phyloP scores from a whole-genome alignment of 2,329 filamentous ascomycete genomes.

The Phaeosphaeriaceae sp. region DNA sequence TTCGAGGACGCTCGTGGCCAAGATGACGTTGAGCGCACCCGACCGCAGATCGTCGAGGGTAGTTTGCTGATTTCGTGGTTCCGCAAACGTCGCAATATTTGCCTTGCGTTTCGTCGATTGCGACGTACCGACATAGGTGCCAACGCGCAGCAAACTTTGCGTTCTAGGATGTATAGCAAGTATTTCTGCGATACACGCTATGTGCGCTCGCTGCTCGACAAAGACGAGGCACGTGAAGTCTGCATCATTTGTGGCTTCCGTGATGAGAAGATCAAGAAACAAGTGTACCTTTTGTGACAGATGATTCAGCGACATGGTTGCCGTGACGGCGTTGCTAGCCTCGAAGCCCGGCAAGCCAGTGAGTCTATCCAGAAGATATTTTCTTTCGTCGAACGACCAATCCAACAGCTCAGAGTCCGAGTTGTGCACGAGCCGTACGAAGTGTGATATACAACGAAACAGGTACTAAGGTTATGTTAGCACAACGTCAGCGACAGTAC shows the following conservation, averaged over 20 bases:
- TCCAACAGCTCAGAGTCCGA: conserved; percentile 39
- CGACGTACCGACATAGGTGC: conserved; percentile 64
- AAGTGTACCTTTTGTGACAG: conserved; percentile 47
- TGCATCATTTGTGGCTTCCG: conserved; percentile 33
- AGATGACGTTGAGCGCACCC: conserved; percentile 64
- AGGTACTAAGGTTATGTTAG: conserved; percentile 38
- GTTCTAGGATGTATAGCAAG: conserved; percentile 42
- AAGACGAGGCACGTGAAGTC: conserved; percentile 56
- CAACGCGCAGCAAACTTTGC: conserved; percentile 48
- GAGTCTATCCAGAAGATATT: conserved; percentile 41
- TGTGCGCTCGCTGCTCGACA: conserved; percentile 55
- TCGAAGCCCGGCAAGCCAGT: not conserved
- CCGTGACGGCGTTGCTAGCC: conserved; percentile 10
- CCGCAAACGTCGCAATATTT: conserved; percentile 59
- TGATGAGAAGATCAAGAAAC: conserved; percentile 47
- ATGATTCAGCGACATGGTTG: conserved; percentile 20
- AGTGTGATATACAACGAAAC: conserved; percentile 44
- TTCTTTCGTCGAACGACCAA: conserved; percentile 42
- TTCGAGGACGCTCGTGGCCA: conserved; percentile 66
- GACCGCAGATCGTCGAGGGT: conserved; percentile 63
- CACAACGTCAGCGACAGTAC: not conserved
- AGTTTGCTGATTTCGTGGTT: conserved; percentile 56
- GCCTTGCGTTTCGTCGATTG: conserved; percentile 51
- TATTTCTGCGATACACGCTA: conserved; percentile 52
- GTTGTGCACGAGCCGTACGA: conserved; percentile 16